These are phyloP conservation scores for Kickxella alabastrina DNA, from an alignment of 192 early-diverging fungal species.

Conservation along the genomic window DNA sequence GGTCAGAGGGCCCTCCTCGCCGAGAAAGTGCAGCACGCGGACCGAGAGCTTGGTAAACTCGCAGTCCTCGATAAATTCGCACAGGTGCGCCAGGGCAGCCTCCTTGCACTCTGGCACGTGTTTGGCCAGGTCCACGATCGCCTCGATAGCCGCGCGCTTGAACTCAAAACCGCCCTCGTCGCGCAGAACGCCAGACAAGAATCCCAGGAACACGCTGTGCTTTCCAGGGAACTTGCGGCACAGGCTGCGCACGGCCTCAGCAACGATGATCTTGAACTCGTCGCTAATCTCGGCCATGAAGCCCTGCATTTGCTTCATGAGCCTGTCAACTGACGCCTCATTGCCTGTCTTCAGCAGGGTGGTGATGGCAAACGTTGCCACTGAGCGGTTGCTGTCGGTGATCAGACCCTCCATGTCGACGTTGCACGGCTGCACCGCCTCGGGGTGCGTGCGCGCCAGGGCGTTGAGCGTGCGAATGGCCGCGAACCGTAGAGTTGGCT, in stretches of 20 bases:
- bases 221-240: constrained; percentile 96
- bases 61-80: constrained; percentile 99
- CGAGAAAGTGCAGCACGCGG: constrained; percentile 90
- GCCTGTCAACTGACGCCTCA: constrained; percentile 92
- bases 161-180: constrained; percentile 98
- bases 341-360: constrained; percentile 98
- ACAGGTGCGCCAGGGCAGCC: constrained; percentile 87
- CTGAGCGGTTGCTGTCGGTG: constrained; percentile 92
- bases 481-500: constrained; percentile 90
- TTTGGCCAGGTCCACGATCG: constrained; percentile 93
- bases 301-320: constrained; percentile 98
- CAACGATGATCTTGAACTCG: constrained; percentile 99
- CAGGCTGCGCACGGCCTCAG: constrained; percentile 94
- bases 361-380: constrained; percentile 98
- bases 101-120: constrained; percentile 94
- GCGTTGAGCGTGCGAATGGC: constrained; percentile 96
- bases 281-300: constrained; percentile 99
- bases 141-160: constrained; percentile 94
- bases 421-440: constrained; percentile 91
- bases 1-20: constrained; percentile 89
- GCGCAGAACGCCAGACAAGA: constrained; percentile 86
- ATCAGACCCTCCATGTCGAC: constrained; percentile 98
- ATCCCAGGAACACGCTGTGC: constrained; percentile 88
- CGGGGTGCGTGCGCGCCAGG: constrained; percentile 84
- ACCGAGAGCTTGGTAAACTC: constrained; percentile 99